Conservation (phyloP, 225 moss, liverwort and hornwort species). For the Thuidium tamariscinum region DNA sequence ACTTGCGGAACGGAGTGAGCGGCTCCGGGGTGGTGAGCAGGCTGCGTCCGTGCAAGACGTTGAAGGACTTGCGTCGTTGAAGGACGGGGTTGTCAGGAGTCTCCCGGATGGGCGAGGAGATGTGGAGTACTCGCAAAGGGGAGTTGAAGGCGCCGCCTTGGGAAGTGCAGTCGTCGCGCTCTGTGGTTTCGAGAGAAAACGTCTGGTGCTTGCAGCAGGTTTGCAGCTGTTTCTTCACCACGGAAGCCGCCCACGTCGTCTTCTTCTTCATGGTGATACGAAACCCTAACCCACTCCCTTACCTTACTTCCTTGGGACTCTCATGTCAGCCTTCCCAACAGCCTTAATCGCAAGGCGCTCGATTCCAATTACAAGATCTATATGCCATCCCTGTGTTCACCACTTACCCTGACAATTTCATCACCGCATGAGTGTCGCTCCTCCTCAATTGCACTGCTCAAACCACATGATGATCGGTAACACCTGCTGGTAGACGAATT, state of each 20-base stretch:
- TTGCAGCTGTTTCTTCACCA: slow-evolving; percentile 53
- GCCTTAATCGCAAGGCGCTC: not conserved
- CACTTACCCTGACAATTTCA: not conserved
- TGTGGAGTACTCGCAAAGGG: slow-evolving; percentile 12
- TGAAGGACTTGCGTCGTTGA: slow-evolving; percentile 28
- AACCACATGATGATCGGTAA: not conserved
- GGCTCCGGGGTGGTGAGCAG: slow-evolving; percentile 27
- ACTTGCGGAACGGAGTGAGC: slow-evolving; percentile 29
- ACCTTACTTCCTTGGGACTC: not conserved
- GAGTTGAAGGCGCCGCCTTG: slow-evolving; percentile 10
- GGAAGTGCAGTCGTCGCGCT: slow-evolving; percentile 21
- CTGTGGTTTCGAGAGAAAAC: slow-evolving; percentile 30
- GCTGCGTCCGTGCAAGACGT: slow-evolving; percentile 17
- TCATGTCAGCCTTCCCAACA: not conserved
- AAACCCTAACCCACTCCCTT: not conserved
- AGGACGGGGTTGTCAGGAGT: not conserved
- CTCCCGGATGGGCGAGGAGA: slow-evolving; percentile 37
- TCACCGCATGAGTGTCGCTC: not conserved
- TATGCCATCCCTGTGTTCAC: not conserved
- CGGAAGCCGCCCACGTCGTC: slow-evolving; percentile 41
- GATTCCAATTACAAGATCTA: not conserved
- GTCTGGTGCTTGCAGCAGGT: slow-evolving; percentile 38
- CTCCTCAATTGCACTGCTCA: not conserved
- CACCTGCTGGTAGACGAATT: not conserved
- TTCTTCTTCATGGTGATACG: slow-evolving; percentile 38